Evolutionary conservation across 1,284 basidiomycete genomes (phyloP).

Genomic region (Puccinia polysora): DNA sequence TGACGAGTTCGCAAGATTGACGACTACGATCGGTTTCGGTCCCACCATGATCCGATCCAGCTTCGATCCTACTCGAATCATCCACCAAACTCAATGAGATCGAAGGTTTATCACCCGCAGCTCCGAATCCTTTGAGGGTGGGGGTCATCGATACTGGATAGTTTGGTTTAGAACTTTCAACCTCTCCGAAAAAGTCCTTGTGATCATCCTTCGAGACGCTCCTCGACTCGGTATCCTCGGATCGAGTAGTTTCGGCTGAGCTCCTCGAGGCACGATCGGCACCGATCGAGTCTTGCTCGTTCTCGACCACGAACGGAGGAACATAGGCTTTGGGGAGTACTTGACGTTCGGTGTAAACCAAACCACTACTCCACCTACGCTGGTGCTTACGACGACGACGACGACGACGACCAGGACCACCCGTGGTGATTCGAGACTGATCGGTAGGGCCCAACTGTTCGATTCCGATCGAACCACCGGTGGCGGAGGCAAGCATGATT

Average conservation of each 20-base stretch:
- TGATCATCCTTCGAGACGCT: neutral
- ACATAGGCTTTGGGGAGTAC: too few relatives aligned
- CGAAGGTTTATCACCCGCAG: constrained; percentile 21
- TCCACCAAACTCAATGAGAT: constrained; percentile 18
- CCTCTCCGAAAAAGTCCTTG: too few relatives aligned
- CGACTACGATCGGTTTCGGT: neutral
- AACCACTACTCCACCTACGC: constrained; percentile 24
- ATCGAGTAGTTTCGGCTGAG: too few relatives aligned
- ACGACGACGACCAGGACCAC: constrained; percentile 34
- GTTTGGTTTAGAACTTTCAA: too few relatives aligned
- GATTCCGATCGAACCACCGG: constrained; percentile 13
- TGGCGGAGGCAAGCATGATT: constrained; percentile 49
- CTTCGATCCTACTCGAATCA: neutral
- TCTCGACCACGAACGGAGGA: too few relatives aligned
- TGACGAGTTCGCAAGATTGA: neutral
- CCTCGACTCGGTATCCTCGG: neutral
- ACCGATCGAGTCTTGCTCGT: too few relatives aligned
- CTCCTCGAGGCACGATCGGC: too few relatives aligned
- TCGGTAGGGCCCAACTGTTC: neutral
- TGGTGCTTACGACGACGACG: constrained; percentile 40
- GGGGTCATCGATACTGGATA: constrained; percentile 16
- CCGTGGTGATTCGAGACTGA: constrained; percentile 42
- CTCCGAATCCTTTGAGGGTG: constrained; percentile 40
- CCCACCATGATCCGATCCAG: neutral
- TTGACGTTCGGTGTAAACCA: constrained; percentile 4